Evolutionary conservation across 2,329 filamentous ascomycete species (phyloP).

Genomic region (Claviceps sp.): DNA sequence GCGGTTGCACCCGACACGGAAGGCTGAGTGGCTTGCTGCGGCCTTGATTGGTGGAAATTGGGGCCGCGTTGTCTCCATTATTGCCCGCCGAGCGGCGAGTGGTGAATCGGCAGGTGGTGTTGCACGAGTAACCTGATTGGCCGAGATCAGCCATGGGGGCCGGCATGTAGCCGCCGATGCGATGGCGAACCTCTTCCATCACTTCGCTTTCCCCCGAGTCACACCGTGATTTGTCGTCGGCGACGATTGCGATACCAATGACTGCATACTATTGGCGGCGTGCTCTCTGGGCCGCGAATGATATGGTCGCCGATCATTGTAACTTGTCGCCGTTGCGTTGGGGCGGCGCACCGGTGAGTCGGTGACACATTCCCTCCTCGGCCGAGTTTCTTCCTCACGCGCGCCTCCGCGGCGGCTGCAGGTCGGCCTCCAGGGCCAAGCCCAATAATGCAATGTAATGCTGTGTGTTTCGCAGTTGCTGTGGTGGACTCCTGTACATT

Average conservation of each 20-base stretch:
- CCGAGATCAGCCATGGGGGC: constrained; percentile 19
- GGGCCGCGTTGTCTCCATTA: no score
- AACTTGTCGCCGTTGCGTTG: no score
- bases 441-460: constrained; percentile 1
- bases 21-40: not conserved
- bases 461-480: not conserved
- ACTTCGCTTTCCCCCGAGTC: constrained; percentile 5
- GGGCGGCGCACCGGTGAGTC: no score
- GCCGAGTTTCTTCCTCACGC: no score
- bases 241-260: not conserved
- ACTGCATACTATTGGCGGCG: not conserved
- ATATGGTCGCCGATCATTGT: no score
- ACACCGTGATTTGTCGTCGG: not conserved
- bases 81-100: no score
- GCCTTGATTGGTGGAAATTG: not conserved
- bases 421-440: not conserved
- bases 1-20: not conserved
- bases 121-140: constrained; percentile 8
- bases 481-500: not conserved
- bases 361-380: no score
- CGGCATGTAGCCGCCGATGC: constrained; percentile 28
- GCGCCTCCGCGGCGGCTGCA: not conserved
- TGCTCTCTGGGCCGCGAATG: not conserved
- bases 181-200: constrained; percentile 26
- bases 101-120: no score